Evolutionary conservation across 2,329 filamentous ascomycete species (phyloP), one percentile per base, ranked within the genome.

Genomic region (Ophiocordyceps camponoti-saundersi): DNA sequence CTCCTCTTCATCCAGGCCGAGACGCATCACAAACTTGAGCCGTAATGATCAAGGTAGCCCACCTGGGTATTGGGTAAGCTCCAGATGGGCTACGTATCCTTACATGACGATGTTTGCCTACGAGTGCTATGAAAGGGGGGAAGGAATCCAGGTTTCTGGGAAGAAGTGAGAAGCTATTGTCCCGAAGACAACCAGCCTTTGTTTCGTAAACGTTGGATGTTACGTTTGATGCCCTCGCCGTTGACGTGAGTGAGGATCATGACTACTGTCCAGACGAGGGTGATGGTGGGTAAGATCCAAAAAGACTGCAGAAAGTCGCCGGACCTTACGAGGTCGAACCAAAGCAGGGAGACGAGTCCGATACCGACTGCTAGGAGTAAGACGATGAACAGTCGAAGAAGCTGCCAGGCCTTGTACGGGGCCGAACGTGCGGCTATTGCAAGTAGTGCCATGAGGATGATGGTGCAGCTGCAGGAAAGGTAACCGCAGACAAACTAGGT

Each of bases 401-500:
- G 52, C 6, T 57, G 57, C 59, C 62, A 65, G 16, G 51, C 50
- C 23, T 52, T 57, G 58, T 59, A 61, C 5, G 55, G 53, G 3
- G 52, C 54, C 1, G 53, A 57, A 23, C 60, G 58, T 1, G 61
- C 53, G 30, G 62, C 46, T 32, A 61, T 47, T 36, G 58, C 53
- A 6, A 65, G 56, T 6, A 57, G 4, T 1, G 54, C 51, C 56
- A 65, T 58, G 10, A 65, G 48, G 29, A 59, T 50, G 22, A 65
- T 51, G 23, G 58, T 56, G 44, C 53, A 44, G 0, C 61, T 61
- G 3, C 57, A 56, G 15, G 58, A 53, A 22, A 65, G 50, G 44
- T 62, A 65, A 4, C 56, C 59, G 45, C 60, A 63, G 21, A 56
- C 52, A 47, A 65, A 64, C 60, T 64, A 16, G 8, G 16, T 21